Evolutionary conservation across 805 yeast genomes (phyloP).

Genomic region (Saccharomycopsis lassenensis): DNA sequence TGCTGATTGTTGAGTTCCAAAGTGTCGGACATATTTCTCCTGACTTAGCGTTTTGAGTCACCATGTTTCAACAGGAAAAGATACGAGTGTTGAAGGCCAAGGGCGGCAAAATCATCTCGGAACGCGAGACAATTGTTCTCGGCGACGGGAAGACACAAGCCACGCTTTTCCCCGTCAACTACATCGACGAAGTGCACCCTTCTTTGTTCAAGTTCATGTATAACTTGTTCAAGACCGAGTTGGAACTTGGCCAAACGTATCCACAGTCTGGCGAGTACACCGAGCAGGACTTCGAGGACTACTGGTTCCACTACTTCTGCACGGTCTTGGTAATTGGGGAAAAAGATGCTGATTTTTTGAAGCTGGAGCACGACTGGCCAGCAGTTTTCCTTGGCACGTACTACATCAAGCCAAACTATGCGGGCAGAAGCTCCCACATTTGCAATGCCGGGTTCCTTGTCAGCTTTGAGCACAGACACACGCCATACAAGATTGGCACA

Average conservation of each 20-base stretch:
- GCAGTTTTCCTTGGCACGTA: constrained; percentile 55
- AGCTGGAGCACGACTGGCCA: constrained; percentile 34
- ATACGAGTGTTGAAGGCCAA: too few relatives aligned
- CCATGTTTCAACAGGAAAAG: too few relatives aligned
- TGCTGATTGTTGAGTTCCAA: not conserved
- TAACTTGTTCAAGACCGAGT: constrained; percentile 48
- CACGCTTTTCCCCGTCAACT: constrained; percentile 52
- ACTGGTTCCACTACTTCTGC: constrained; percentile 60
- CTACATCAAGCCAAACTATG: constrained; percentile 78
- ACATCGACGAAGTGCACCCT: constrained; percentile 37
- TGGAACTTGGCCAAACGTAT: constrained; percentile 67
- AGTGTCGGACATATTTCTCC: too few relatives aligned
- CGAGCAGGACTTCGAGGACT: constrained; percentile 41
- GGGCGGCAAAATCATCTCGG: too few relatives aligned
- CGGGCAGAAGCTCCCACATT: constrained; percentile 74
- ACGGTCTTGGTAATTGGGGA: constrained; percentile 48
- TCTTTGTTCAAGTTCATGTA: constrained; percentile 36
- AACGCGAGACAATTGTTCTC: too few relatives aligned
- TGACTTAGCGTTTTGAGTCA: too few relatives aligned
- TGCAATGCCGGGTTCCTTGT: constrained; percentile 87
- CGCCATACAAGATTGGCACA: constrained; percentile 45
- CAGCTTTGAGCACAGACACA: constrained; percentile 45
- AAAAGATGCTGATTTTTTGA: constrained; percentile 9
- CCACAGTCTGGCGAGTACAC: constrained; percentile 40
- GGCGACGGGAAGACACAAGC: constrained; percentile 34